Base-by-base conservation (phyloP, 2,329 filamentous ascomycete genomes). In the Phyllosticta capitalensis region DNA sequence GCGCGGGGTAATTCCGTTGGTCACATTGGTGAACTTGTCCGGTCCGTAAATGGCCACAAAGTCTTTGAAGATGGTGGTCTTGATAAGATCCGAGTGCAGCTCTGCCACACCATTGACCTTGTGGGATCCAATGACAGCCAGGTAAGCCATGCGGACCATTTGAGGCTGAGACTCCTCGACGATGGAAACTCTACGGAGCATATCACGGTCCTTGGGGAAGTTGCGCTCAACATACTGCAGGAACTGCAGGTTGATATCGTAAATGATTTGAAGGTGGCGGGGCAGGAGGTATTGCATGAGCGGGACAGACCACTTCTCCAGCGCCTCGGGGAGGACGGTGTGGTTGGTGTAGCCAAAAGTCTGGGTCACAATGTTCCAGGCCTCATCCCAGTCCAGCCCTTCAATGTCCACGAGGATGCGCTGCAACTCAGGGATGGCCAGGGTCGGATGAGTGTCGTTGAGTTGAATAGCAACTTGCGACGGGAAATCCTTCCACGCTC, bases 31-130 rank as follows among this genome's bases (percentile, higher is more conserved):
- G 75, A 99, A 99, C 75, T 96, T 96, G 81, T 99, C 94, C 0
- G 88, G 87, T 2, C 94, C 94, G 68, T 94, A 99, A 64, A 99
- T 90, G 67, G 85, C 83, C 61, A 99, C 92, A 74, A 99, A 99
- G 74, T 99, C 94, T 75, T 94, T 96, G 84, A 99, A 97, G 66
- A 99, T 95, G n/a, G 94, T 99, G 0, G 92, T 95, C 79, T 94
- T 94, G 79, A 99, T 96, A 61, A 99, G 81, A 71, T 99, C 94
- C 0, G 94, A 99, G 77, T 99, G 94, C 64, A 99, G 78, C 76
- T 99, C 94, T 33, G 94, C 94, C 38, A 99, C 94, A 72, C 94
- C 94, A 67, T 99, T 99, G 78, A 99, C 92, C 79, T 97, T 99
- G 83, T 97, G 94, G 38, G 94, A 97, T 54, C 94, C 94, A 67